Base-by-base conservation (phyloP, 2,329 filamentous ascomycete species). In the Phialophora expanda region DNA sequence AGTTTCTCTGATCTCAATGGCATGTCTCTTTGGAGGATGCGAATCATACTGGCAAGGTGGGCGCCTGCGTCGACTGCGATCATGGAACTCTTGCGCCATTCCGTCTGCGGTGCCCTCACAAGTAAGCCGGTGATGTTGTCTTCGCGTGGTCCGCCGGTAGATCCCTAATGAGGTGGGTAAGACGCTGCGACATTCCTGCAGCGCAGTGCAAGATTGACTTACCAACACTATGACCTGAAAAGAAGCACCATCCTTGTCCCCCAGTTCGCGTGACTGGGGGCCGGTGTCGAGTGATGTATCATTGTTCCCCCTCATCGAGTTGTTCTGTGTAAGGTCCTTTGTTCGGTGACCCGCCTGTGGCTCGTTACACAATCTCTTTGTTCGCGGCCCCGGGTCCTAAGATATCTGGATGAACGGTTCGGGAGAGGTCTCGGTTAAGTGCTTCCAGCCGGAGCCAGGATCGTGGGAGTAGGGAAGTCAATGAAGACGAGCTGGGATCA, bases 31-130 rank as follows among this genome's bases (percentile, higher is more conserved):
- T 92, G 84, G 28, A 99, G 83, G 56, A 96, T 90, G 56, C 86
- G 85, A n/a, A 87, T 87, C 64, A 99, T 97, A 62, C 92, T 88
- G 30, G 91, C 88, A 48, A 99, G 85, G 76, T 97, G 91, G 34
- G 93, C 92, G 56, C 95, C 95, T 9, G 93, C 93, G 81, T 99
- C 95, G 60, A 99, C 90, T n/a, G 94, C 93, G 30, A 98, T 83
- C 48, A 97, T 78, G 0, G 93, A 97, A 53, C 90, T 89, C 73
- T 89, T 90, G 56, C 85, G 82, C 95, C 95, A 99, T 68, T 88
- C 86, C 60, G 90, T 86, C 32, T 89, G 86, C 9, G 90, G 84
- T 4, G 94, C 94, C 55, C 94, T 90, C 55, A 98, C 91, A 22
- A 99, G 86, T 65, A 98, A 88, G 2, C 93, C 92, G 0, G 94